A percentile compares a stretch with the other conserved stretches of the same genome.
Conservation (phyloP, 2,329 filamentous ascomycete genomes). For the Stachybotrys elegans region DNA sequence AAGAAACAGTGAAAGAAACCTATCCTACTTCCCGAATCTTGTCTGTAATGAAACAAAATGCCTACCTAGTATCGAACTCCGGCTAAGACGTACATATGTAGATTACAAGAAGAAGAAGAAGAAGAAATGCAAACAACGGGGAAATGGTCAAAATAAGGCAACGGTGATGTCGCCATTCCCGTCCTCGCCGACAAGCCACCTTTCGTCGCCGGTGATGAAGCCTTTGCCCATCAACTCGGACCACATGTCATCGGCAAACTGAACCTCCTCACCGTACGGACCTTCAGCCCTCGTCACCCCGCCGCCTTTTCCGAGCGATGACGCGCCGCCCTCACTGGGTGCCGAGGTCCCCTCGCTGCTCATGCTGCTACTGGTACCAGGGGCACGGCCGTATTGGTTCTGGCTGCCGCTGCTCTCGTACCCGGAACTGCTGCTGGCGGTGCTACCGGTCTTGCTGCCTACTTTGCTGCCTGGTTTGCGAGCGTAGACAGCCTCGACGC, state of each 20-base stretch:
- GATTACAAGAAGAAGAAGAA: too few species aligned
- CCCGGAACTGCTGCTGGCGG: constrained; percentile 5
- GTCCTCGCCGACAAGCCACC: constrained; percentile 59
- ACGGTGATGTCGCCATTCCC: constrained; percentile 44
- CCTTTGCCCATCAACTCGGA: constrained; percentile 45
- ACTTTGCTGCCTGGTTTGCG: constrained; percentile 5
- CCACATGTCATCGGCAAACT: constrained; percentile 40
- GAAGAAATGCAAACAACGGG: too few species aligned
- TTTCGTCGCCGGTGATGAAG: constrained; percentile 53
- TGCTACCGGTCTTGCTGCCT: background rate
- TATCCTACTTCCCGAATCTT: too few species aligned
- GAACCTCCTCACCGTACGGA: constrained; percentile 25
- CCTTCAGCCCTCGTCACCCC: constrained; percentile 7
- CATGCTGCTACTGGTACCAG: too few species aligned
- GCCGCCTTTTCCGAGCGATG: background rate
- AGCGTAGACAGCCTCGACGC: constrained; percentile 8
- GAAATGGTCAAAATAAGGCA: constrained; percentile 47
- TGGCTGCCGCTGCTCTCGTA: background rate
- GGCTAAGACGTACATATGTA: constrained; percentile 6
- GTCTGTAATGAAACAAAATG: too few species aligned
- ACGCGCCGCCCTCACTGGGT: background rate
- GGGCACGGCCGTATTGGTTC: too few species aligned
- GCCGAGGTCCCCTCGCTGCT: background rate
- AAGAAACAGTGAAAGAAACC: too few species aligned
- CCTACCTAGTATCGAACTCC: too few species aligned